Evolutionary conservation across 768 basidiomycete genomes (phyloP), one percentile per base, ranked within the genome.

Genomic region (Hemileccinum impolitum): DNA sequence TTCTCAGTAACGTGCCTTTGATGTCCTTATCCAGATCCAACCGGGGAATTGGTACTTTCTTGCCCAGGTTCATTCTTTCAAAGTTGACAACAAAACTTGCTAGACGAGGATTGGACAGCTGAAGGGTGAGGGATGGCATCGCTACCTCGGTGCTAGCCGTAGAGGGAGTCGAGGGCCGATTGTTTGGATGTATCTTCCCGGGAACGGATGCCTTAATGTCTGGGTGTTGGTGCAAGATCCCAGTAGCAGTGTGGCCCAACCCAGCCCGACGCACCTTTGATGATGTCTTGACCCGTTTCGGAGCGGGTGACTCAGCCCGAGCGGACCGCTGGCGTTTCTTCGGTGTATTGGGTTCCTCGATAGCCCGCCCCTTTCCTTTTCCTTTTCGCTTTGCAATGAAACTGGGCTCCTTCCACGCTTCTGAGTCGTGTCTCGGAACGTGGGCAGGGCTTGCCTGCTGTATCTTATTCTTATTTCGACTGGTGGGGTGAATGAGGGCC

Each of bases 341-440:
- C 12, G 48, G 36, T 6, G 19, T 36, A 14, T 45, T 51, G 25
- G 11, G 45, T n/a, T 45, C 55, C 18, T 52, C 37, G 18, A 49
- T 36, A 13, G 45, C 48, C 3, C 18, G 53, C 5, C 50, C 48
- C 41, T 63, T 62, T 1, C 45, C 58, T 23, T 65, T 62, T 8
- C 43, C 51, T 36, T 57, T 62, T 36, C 32, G 40, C 38, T 42
- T 64, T 19, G 50, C 6, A 43, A 70, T 57, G 47, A 69, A 69
- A 40, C 66, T 69, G 11, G 68, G 68, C 18, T 57, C 47, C 42
- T 61, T 64, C 68, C 68, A 69, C 42, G 66, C 52, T 18, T 51
- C 54, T 5, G 62, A 26, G 41, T 70, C 59, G 32, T 69, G 69
- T 35, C 32, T 40, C 21, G 54, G 46, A 28, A 36, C 26, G 11